Percentiles rank a stretch among this genome's conserved stretches.
Evolutionary conservation across 371 early-diverging fungal species (phyloP).

Genomic region (Mucor lusitanicus): DNA sequence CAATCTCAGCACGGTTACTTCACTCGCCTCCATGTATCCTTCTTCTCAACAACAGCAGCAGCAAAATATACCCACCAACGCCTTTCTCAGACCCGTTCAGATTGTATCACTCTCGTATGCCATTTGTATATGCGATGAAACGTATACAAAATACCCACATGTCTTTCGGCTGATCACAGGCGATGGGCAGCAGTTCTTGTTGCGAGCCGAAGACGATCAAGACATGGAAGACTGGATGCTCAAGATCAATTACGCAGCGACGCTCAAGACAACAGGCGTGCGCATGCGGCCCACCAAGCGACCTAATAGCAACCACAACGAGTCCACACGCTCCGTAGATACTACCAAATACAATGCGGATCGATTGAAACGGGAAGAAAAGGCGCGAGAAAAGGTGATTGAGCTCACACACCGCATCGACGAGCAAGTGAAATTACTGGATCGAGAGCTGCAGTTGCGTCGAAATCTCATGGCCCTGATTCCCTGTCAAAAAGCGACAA

Average conservation of each 20-base stretch:
- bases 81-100: conserved; percentile 40
- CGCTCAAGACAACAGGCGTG: conserved; percentile 68
- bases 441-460: conserved; percentile 58
- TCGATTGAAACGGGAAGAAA: conserved; percentile 24
- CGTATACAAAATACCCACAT: conserved; percentile 73
- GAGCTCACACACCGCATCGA: conserved; percentile 36
- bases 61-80: conserved; percentile 6
- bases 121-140: conserved; percentile 70
- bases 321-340: neutral
- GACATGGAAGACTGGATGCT: conserved; percentile 84
- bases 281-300: conserved; percentile 46
- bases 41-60: conserved; percentile 1
- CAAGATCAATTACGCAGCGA: conserved; percentile 79
- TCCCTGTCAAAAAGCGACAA: conserved; percentile 65
- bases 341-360: conserved; percentile 23
- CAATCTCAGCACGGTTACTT: conserved; percentile 15
- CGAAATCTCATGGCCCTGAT: conserved; percentile 68
- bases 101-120: conserved; percentile 70
- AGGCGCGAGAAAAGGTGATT: conserved; percentile 23
- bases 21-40: conserved; percentile 18
- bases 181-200: conserved; percentile 71
- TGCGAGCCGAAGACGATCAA: conserved; percentile 64
- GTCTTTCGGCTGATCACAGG: conserved; percentile 75
- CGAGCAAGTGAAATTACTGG: conserved; percentile 41
- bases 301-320: neutral